Base-by-base conservation (phyloP, 78 protist species). In the Cavenderia fasciculata region DNA sequence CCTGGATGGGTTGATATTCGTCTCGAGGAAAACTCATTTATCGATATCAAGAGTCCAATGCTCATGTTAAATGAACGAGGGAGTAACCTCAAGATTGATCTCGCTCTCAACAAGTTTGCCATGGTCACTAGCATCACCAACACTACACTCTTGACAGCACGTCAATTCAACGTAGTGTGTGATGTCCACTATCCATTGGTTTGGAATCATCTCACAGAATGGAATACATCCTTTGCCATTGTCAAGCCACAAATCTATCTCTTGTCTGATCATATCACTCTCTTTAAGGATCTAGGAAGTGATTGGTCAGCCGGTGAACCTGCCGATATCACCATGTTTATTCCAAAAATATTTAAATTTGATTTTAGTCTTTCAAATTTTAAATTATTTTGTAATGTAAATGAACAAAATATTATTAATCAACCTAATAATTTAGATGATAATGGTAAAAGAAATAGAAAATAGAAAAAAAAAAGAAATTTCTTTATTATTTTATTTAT, bases 261-360 rank as follows among this genome's bases (percentile, higher is more conserved):
- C 10, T 25, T 86, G 23, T 86, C 85, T 4, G 85, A 86, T 52
- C 72, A 70, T 19, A 23, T 86, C 0, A 72, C 92, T 1, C 51
- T 86, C 0, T 54, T 86, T 14, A 85, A 86, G 31, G 92, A 86
- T 54, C 27, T 86, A 19, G 92, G 85, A 21, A 74, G 72, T 31
- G 92, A 86, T 61, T 86, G 85, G 86, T 74, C 92, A 0, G 85
- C 85, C 46, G 92, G 92, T 31, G 92, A 86, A 41, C 92, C 92
- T 0, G 59, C 65, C 0, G 92, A 86, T 21, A 73, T 86, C 49
- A 73, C 79, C 1, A 73, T 74, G 86, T 86, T 86, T 59, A 47
- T 86, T 19, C 92, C 92, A 2, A 62, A 54, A 31, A 54, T 19
- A 18, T 75, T 63, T 49, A 72, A 38, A 21, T 86, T 74, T 41